Evolutionary conservation across 805 yeast genomes (phyloP), one percentile per base, ranked within the genome.

Genomic region (Candida awuae): DNA sequence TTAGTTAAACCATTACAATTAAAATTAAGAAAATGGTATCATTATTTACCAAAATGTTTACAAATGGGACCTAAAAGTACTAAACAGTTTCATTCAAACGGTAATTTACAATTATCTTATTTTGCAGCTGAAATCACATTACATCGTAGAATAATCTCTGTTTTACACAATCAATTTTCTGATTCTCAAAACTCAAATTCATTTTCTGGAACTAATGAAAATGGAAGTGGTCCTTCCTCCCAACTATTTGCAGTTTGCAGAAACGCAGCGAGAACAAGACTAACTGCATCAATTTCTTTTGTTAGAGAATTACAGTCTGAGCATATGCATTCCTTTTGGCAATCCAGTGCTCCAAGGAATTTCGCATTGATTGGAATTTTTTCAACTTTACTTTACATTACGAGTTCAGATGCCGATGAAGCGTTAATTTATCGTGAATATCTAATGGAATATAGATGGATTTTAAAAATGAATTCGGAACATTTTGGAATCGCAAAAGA

Each of bases 241-340:
- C 75, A 81, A 6, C 82, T 79, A 44, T 58, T 81, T 18, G 64
- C 65, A 22, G 87, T 87, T 1, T 86, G 96, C 55, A 70, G 95
- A 31, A 67, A 80, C 21, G 95, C 96, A 0, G 97, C 96, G 2
- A 76, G 71, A 42, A 81, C 94, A 2, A 66, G 97, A 52, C 65
- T 88, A 14, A 61, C 74, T 7, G 95, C 95, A 0, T 84, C 95
- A 1, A 74, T 84, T 44, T 92, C 83, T 38, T 83, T 85, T 57
- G 78, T 84, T 8, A 65, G 80, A 35, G 80, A 77, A 43, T 67
- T 88, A 56, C 80, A 78, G 49, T 80, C 82, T 8, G 95, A 86
- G 49, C 94, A 86, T 53, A 69, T 85, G 34, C 88, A 80, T 54
- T 76, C 94, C 9, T 87, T 86, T 57, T 88, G 96, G 96, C 92